A percentile compares a stretch with the other conserved stretches of the same genome.
Evolutionary conservation across 345 rosid genomes (phyloP).

Genomic region (Eutrema heterophyllum): DNA sequence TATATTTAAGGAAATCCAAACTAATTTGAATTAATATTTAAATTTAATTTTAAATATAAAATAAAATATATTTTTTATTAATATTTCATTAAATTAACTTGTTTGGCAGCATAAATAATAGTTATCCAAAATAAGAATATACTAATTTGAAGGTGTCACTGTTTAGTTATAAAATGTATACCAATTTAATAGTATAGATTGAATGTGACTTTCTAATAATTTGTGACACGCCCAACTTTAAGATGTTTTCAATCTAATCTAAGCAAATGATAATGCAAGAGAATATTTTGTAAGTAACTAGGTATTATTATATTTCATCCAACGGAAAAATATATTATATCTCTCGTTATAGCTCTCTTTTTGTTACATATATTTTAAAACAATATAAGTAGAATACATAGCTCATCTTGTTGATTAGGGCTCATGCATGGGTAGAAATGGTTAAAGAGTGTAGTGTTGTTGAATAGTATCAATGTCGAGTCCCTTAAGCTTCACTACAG

Average conservation of each 20-base stretch:
- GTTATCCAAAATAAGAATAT: too few relatives aligned
- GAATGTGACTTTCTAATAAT: too few relatives aligned
- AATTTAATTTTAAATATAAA: too few relatives aligned
- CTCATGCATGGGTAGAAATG: neutral
- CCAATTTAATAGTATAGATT: too few relatives aligned
- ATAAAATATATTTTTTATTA: too few relatives aligned
- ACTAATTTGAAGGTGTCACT: too few relatives aligned
- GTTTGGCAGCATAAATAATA: too few relatives aligned
- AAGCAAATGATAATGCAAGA: neutral
- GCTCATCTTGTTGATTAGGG: neutral
- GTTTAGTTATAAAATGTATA: too few relatives aligned
- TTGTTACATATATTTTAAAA: neutral
- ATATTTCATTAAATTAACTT: too few relatives aligned
- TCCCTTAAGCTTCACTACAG: constrained; percentile 87
- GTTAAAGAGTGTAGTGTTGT: constrained; percentile 83
- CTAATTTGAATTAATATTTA: too few relatives aligned
- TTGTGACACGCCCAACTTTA: too few relatives aligned
- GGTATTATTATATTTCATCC: constrained; percentile 6
- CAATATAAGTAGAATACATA: neutral
- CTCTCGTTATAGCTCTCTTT: constrained; percentile 3
- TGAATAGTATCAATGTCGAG: constrained; percentile 82
- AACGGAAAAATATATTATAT: constrained; percentile 12
- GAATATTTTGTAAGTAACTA: neutral
- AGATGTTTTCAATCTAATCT: neutral
- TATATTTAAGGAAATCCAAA: too few relatives aligned